Percentiles rank a stretch among this genome's conserved stretches.
Conservation (phyloP, 2,329 filamentous ascomycete genomes). For the Scolecobasidium constrictum region DNA sequence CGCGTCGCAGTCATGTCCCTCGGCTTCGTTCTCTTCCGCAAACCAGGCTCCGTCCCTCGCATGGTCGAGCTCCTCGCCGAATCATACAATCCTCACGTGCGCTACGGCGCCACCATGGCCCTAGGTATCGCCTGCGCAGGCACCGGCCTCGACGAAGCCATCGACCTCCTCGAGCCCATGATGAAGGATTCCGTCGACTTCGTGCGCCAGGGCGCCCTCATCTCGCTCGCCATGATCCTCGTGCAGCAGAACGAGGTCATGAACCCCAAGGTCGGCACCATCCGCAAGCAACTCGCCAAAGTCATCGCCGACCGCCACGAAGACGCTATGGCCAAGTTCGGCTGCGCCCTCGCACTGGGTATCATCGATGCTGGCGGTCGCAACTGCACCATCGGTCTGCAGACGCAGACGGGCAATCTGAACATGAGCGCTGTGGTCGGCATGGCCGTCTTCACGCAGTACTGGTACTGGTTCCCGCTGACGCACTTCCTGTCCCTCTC, state of each 20-base stretch:
- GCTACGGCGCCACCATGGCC: slow-evolving; percentile 96
- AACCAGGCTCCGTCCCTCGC: slow-evolving; percentile 89
- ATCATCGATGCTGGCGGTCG: slow-evolving; percentile 97
- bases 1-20: slow-evolving; percentile 94
- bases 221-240: slow-evolving; percentile 93
- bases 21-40: slow-evolving; percentile 96
- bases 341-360: slow-evolving; percentile 82
- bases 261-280: slow-evolving; percentile 89
- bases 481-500: slow-evolving; percentile 94
- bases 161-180: slow-evolving; percentile 96
- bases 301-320: slow-evolving; percentile 91
- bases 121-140: slow-evolving; percentile 96
- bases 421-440: slow-evolving; percentile 98
- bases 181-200: slow-evolving; percentile 99
- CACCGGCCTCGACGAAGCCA: slow-evolving; percentile 89
- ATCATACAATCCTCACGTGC: slow-evolving; percentile 96
- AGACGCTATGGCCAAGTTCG: slow-evolving; percentile 99
- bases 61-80: slow-evolving; percentile 98
- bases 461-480: slow-evolving; percentile 99
- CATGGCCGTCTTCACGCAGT: slow-evolving; percentile 96
- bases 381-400: slow-evolving; percentile 95
- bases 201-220: slow-evolving; percentile 90
- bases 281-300: slow-evolving; percentile 90
- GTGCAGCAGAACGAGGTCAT: slow-evolving; percentile 98
- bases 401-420: slow-evolving; percentile 95